Base-by-base conservation (phyloP, 2,329 filamentous ascomycete species). In the Monilinia fructigena region DNA sequence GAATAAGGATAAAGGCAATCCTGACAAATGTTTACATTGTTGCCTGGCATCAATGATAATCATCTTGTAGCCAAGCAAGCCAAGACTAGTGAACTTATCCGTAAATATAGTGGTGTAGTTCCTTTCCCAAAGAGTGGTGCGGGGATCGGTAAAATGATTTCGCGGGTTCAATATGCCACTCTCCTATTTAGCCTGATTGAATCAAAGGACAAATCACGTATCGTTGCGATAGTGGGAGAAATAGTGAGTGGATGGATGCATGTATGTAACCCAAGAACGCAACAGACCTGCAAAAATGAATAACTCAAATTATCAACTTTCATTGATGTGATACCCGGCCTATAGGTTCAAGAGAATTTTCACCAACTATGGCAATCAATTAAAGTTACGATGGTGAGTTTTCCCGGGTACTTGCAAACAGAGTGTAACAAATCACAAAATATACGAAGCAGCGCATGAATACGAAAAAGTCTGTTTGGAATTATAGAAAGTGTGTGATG, bases 141-240 rank as follows among this genome's bases (percentile, higher is more conserved):
- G 68, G 70, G 70, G 69, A 42, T 66, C 70, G 70, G 69, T 53
- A 70, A 64, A 71, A 68, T n/a, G 62, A 72, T 72, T 63, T 71
- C 67, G 72, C 73, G 71, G 72, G 70, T 71, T 70, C 26, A 42
- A 56, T 20, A n/a, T 55, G 56, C n/a, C 31, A 47, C 23, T 40
- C 52, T 61, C 53, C 67, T 45, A 67, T 72, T 74, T 68, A 74
- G 72, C 69, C 72, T 74, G 64, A 74, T 72, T 20, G 18, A 63
- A 50, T 45, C 23, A 28, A 16, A 23, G 28, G n/a, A 38, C 31
- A 60, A 60, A 50, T 50, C 58, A 50, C 58, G 12, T 38, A 26
- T 60, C 4, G 45, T 2, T 38, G 58, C 31, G 50, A 26, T 10
- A 38, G 45, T 50, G 45, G 58, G 28, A 42, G 28, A 38, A 26